Conservation (phyloP, 805 yeast species). For the Spencermartinsiella europaea region DNA sequence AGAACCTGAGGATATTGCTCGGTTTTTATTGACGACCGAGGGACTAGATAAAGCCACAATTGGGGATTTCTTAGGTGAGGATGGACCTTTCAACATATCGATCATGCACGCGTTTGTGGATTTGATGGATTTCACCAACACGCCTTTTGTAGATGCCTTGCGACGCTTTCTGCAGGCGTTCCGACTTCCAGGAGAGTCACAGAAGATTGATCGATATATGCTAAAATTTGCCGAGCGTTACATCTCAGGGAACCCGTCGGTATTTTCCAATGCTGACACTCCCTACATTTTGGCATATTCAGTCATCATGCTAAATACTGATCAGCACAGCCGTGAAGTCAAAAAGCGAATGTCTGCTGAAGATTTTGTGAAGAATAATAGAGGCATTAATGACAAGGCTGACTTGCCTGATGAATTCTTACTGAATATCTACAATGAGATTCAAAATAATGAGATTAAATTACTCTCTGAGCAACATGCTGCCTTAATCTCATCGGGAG, state of each 20-base stretch:
- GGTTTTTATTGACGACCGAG: constrained; percentile 60
- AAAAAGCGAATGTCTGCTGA: constrained; percentile 83
- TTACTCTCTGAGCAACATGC: constrained; percentile 91
- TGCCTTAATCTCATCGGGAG: constrained; percentile 63
- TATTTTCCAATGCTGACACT: constrained; percentile 87
- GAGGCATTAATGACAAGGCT: constrained; percentile 88
- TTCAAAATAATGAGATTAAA: constrained; percentile 79
- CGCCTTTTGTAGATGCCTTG: constrained; percentile 78
- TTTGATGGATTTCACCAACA: constrained; percentile 65
- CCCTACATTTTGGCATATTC: constrained; percentile 92
- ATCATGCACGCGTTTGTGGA: constrained; percentile 94
- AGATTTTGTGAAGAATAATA: constrained; percentile 79
- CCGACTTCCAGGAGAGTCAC: constrained; percentile 97
- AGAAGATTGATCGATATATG: constrained; percentile 95
- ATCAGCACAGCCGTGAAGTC: constrained; percentile 83
- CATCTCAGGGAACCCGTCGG: constrained; percentile 79
- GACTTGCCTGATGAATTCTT: constrained; percentile 75
- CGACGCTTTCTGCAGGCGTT: constrained; percentile 80
- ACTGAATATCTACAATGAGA: constrained; percentile 67
- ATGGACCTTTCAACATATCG: constrained; percentile 67
- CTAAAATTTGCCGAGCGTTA: constrained; percentile 93
- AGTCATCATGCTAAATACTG: constrained; percentile 89
- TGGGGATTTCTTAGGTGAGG: constrained; percentile 93
- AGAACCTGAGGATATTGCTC: constrained; percentile 66
- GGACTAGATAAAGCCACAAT: constrained; percentile 77